Evolutionary conservation across 345 rosid genomes (phyloP), one percentile per base, ranked within the genome.

Genomic region (Chamaenerion angustifolium): DNA sequence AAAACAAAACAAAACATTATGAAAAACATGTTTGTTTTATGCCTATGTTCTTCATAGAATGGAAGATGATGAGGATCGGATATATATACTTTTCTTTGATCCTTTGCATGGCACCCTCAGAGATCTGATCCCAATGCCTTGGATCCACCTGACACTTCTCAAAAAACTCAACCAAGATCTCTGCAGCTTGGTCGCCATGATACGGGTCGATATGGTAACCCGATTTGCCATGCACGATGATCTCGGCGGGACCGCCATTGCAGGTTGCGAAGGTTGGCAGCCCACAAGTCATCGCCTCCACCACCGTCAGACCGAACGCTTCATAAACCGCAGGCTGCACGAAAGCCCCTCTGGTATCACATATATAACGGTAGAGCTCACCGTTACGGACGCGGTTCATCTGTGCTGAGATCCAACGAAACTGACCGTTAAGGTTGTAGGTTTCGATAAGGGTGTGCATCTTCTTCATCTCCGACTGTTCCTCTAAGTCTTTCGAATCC

Each of bases 181-280:
- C 76, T 0, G 89, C 94, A 0, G 93, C 96, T 62, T 83, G 89
- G 10, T 75, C 79, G 37, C 94, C 94, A 0, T 90, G 98, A 76
- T 90, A 90, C 1, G 98, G 98, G 59, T 86, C 98, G 15, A 90
- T 86, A 48, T 90, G 78, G 82, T 68, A 90, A 11, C 98, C 98
- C 0, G 98, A 90, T 63, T 78, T 81, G 3, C 94, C 96, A 1
- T 90, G 68, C 19, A 83, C 96, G 25, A 86, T 90, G 56, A 90
- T 90, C 89, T 90, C 98, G 42, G 98, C 96, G 0, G 98, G 98
- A 23, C 98, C 98, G 56, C 98, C 98, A 12, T 90, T 76, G 68
- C 82, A 78, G 10, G 98, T 90, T 0, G 94, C 90, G 4, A 85
- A 85, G 7, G 95, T 89, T 3, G 90, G 97, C 66, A 89, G 61